Percentiles rank a stretch among this genome's conserved stretches.
phyloP scores from a whole-genome alignment of 768 basidiomycete species.

The Scleroderma citrinum region DNA sequence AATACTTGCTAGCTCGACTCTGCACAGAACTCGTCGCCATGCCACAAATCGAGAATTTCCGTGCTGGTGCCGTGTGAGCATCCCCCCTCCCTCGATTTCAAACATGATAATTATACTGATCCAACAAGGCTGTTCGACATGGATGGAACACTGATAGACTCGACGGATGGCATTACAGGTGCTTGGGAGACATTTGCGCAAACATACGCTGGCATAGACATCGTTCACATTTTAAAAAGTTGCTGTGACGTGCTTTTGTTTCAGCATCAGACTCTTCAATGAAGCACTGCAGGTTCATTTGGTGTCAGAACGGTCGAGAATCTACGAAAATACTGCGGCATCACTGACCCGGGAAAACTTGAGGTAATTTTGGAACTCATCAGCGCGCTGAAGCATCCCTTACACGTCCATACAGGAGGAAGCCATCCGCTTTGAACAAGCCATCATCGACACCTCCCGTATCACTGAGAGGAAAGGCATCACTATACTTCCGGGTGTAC shows the following conservation, averaged over 20 bases:
- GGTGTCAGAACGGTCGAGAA: constrained; percentile 84
- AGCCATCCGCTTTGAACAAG: constrained; percentile 75
- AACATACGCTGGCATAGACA: constrained; percentile 56
- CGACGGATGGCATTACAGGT: constrained; percentile 73
- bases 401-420: no score
- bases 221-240: no score
- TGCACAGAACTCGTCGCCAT: constrained; percentile 26
- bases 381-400: background rate
- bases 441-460: no score
- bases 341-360: constrained; percentile 61
- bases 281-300: constrained; percentile 51
- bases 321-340: constrained; percentile 62
- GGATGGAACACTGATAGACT: constrained; percentile 81
- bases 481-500: no score
- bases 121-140: constrained; percentile 67
- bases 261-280: background rate
- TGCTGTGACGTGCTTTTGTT: constrained; percentile 49
- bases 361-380: constrained; percentile 40
- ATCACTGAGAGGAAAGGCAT: no score
- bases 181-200: constrained; percentile 78
- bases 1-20: no score
- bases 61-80: constrained; percentile 38
- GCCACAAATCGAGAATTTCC: constrained; percentile 28
- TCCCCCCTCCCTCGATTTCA: background rate
- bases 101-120: background rate